A percentile compares a stretch with the other conserved stretches of the same genome.
These are phyloP conservation scores for Pestalotiopsis sp. DNA, from an alignment of 2,329 filamentous ascomycete genomes.

Conservation along the genomic window DNA sequence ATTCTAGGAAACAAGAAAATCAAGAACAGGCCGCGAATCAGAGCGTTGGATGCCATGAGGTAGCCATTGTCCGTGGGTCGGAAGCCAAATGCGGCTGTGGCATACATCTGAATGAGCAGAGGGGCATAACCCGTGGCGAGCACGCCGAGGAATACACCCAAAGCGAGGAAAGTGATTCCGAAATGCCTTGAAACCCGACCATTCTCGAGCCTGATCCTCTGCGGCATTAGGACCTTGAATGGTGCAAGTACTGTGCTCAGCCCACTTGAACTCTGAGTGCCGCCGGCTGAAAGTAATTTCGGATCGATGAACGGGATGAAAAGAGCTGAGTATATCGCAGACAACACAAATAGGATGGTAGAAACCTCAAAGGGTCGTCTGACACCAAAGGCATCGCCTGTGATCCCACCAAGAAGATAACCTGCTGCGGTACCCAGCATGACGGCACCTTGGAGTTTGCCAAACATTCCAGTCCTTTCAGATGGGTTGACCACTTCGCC, in stretches of 20 bases:
- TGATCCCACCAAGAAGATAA: conserved; percentile 64
- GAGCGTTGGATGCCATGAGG: conserved; percentile 54
- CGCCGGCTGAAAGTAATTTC: conserved; percentile 18
- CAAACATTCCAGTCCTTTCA: conserved; percentile 65
- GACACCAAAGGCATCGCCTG: conserved; percentile 67
- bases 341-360: conserved; percentile 55
- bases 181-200: conserved; percentile 52
- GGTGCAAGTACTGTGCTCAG: conserved; percentile 64
- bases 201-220: conserved; percentile 57
- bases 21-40: conserved; percentile 54
- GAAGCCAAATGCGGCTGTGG: conserved; percentile 54
- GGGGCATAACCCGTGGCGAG: conserved; percentile 70
- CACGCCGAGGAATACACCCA: conserved; percentile 69
- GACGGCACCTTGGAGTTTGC: conserved; percentile 63
- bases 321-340: conserved; percentile 43
- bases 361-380: conserved; percentile 67
- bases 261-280: conserved; percentile 32
- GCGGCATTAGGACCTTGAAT: conserved; percentile 62
- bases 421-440: conserved; percentile 69
- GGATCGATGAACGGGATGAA: conserved; percentile 41
- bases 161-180: conserved; percentile 65
- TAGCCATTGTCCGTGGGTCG: conserved; percentile 52
- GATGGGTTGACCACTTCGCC: conserved; percentile 64
- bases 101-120: conserved; percentile 59
- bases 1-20: conserved; percentile 53